Evolutionary conservation across 179 eudicot species (phyloP), one percentile per base, ranked within the genome.

Genomic region (Vitellaria paradoxa): DNA sequence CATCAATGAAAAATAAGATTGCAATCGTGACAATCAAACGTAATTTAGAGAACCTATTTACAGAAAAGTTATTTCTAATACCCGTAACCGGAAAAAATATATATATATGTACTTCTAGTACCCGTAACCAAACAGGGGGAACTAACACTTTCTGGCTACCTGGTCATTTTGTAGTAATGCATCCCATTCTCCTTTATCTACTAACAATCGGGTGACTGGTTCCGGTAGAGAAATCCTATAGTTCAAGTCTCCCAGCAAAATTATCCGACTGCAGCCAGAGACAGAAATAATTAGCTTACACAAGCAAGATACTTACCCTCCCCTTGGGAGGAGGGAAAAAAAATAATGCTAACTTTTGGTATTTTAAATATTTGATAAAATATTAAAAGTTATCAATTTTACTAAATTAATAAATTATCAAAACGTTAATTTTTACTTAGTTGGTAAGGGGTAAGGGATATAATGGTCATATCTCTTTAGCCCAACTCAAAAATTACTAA

Each of bases 181-280:
- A 55, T 70, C 63, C 88, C 88, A 87, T 9, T 85, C 82, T 65
- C 65, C 79, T 42, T 56, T 72, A 4, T 64, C 68, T 17, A 81
- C 84, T 65, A 87, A 74, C 45, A 49, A 20, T 68, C 86, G 67
- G 1, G 84, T 87, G 9, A 65, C 72, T 7, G 56, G 6, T 56
- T 78, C 83, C 8, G 86, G 82, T 40, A 83, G 50, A 23, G 85
- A 83, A 47, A 85, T 85, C 46, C 88, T 53, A 55, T 87, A 87
- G 40, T 87, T 87, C 75, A 87, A 78, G 66, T 87, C 90, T 65
- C 90, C 90, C 11, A 87, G 84, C 47, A 74, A 45, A 45, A 9
- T 13, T 21, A 68, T 68, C 26, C 55, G 81, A 45, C 90, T 87
- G 88, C 73, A 74, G 9, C 20, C 3, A 2, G 37, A 78, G 10